These are phyloP conservation scores for Venturia aucupariae DNA, from an alignment of 2,329 filamentous ascomycete genomes.

Conservation along the genomic window DNA sequence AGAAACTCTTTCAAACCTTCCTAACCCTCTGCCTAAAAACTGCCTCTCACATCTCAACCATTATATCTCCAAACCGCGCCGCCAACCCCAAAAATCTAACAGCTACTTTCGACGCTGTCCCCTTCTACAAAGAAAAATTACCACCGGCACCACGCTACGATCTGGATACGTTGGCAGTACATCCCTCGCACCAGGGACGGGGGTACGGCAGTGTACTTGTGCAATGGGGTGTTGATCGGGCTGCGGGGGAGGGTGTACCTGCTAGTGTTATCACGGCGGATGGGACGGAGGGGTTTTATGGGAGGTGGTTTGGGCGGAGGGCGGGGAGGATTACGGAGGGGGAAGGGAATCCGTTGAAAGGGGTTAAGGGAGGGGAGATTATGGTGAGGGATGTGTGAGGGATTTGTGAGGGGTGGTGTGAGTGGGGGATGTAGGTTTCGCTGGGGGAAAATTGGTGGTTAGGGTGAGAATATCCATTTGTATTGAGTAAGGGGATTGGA, in stretches of 20 bases:
- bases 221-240: constrained; percentile 28
- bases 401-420: background rate
- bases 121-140: constrained; percentile 21
- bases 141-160: constrained; percentile 29
- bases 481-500: no score
- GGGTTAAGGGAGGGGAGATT: constrained; percentile 24
- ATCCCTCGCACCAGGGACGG: constrained; percentile 31
- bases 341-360: constrained; percentile 24
- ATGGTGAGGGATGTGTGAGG: constrained; percentile 20
- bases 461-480: no score
- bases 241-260: constrained; percentile 29
- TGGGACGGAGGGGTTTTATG: constrained; percentile 34
- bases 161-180: constrained; percentile 30
- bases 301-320: constrained; percentile 26
- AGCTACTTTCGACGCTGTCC: constrained; percentile 16
- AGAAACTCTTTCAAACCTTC: background rate
- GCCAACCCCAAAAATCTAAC: constrained; percentile 17
- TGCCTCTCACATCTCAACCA: background rate
- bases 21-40: background rate
- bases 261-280: constrained; percentile 32
- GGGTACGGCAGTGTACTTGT: constrained; percentile 32
- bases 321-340: constrained; percentile 27
- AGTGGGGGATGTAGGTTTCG: background rate
- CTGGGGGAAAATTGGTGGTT: no score
- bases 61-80: constrained; percentile 9